Base-by-base conservation (phyloP, 2,329 filamentous ascomycete genomes). In the Hypoxylon sp. region DNA sequence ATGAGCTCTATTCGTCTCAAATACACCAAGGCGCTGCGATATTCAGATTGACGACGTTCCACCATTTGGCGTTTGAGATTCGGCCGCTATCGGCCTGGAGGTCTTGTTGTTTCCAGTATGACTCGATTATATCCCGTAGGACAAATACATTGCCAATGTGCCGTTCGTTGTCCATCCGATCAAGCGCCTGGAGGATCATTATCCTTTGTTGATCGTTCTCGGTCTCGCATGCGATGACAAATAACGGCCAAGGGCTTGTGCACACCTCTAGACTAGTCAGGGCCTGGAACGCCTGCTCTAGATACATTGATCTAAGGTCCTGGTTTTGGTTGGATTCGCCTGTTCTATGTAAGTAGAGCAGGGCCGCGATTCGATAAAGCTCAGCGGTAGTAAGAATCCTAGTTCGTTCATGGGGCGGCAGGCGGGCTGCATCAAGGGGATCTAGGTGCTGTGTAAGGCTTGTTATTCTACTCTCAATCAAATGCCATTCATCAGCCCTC, bases 211-310 rank as follows among this genome's bases (percentile, higher is more conserved):
- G 74, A 48, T 84, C 82, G 14, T 74, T 76, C 29, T 76, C 75
- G 7, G 78, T 78, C 69, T 82, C 81, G 67, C 81, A 84, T 0
- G 81, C 82, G 12, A 83, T 70, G 29, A 84, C 78, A 53, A 84
- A 84, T 3, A 84, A 70, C 5, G 82, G 82, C 82, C 82, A 84
- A 2, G 82, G 82, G 65, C 81, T 83, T 7, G 81, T 84, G 63
- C 80, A 83, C 29, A 81, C 75, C 6, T 78, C 74, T 12, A 84
- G 74, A 19, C 69, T 74, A 25, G 72, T 72, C 3, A 84, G 67
- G 4, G 80, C 70, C 0, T 69, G 63, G 46, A 84, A 78, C 0
- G 78, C 80, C 21, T 76, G 73, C n/a, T 78, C 61, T 4, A 81
- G 63, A 48, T 75, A 75, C 2, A 71, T 27, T 3, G 74, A 69